phyloP scores from a whole-genome alignment of 202 grass and related monocot species.

The Setaria viridis region DNA sequence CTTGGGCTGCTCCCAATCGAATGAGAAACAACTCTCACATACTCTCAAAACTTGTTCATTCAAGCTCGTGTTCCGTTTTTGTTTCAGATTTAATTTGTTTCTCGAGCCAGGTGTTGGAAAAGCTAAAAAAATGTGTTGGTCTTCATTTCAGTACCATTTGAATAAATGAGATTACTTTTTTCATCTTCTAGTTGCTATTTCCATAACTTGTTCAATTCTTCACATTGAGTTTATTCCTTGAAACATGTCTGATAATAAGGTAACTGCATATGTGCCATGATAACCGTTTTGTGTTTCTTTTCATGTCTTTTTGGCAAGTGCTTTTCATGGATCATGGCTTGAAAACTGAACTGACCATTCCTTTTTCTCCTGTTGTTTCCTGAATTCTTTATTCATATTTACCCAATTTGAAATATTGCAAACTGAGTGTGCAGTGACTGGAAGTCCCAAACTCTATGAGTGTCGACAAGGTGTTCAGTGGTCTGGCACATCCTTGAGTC shows the following conservation, averaged over 20 bases:
- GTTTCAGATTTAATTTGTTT: background rate
- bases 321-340: background rate
- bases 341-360: background rate
- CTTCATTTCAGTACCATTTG: background rate
- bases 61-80: background rate
- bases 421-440: conserved; percentile 33
- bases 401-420: conserved; percentile 47
- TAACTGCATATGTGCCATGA: background rate
- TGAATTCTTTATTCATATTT: conserved; percentile 37
- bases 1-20: background rate
- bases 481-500: conserved; percentile 35
- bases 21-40: background rate
- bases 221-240: background rate
- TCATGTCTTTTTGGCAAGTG: background rate
- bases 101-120: background rate
- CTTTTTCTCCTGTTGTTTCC: background rate
- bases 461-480: conserved; percentile 25
- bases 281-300: background rate
- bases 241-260: background rate
- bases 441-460: conserved; percentile 53
- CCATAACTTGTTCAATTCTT: background rate
- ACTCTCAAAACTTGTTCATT: background rate
- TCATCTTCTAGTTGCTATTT: background rate
- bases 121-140: background rate
- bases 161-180: background rate